phyloP scores from a whole-genome alignment of 2,329 filamentous ascomycete species.

The Blastomyces emzantsi region DNA sequence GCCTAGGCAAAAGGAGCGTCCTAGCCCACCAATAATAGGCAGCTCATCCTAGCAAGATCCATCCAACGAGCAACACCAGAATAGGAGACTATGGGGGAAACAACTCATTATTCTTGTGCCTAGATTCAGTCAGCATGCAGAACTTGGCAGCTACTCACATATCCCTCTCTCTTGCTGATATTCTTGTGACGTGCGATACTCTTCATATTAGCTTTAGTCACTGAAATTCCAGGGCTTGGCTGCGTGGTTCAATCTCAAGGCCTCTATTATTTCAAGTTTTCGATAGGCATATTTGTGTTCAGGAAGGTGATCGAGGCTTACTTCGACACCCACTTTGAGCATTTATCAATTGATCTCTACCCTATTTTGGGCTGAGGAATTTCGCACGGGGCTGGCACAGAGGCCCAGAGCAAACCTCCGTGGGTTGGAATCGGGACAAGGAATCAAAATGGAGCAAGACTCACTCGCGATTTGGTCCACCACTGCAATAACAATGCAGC shows the following conservation, averaged over 20 bases:
- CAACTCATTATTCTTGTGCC: neutral
- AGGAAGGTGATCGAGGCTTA: neutral
- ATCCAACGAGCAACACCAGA: neutral
- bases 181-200: neutral
- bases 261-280: neutral
- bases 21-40: neutral
- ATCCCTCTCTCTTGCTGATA: neutral
- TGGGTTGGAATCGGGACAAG: neutral
- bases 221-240: neutral
- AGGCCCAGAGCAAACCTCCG: neutral
- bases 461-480: neutral
- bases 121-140: neutral
- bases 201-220: neutral
- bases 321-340: neutral
- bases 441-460: neutral
- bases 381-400: neutral
- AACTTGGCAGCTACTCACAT: neutral
- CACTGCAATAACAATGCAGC: neutral
- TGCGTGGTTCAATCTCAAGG: neutral
- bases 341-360: neutral
- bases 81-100: neutral
- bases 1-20: neutral
- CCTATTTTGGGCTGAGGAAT: neutral
- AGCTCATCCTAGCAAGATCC: neutral
- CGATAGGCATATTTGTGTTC: neutral